Conservation (phyloP, 805 yeast species). For the Myxozyma monticola region DNA sequence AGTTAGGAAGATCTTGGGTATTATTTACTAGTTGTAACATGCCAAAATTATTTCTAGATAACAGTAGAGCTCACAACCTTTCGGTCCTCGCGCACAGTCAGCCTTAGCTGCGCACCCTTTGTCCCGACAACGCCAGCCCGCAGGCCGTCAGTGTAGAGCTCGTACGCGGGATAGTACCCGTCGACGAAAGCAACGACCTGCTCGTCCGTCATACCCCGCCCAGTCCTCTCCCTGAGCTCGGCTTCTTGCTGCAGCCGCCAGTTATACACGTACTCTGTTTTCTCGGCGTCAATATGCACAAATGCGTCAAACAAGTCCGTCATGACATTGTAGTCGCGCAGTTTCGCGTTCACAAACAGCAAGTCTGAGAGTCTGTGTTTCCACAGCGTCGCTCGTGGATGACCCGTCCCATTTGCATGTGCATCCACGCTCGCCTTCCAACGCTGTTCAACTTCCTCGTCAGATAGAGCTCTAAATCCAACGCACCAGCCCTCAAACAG, state of each 20-base stretch:
- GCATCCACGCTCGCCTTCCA: constrained; percentile 17
- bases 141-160: constrained; percentile 58
- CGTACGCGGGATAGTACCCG: constrained; percentile 84
- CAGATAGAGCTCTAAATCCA: constrained; percentile 59
- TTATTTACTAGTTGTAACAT: too few species aligned
- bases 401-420: constrained; percentile 10
- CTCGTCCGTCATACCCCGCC: constrained; percentile 77
- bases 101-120: constrained; percentile 35
- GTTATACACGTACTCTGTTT: constrained; percentile 60
- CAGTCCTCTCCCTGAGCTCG: constrained; percentile 47
- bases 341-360: constrained; percentile 51
- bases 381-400: constrained; percentile 26
- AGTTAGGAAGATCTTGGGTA: too few species aligned
- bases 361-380: constrained; percentile 38
- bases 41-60: not conserved
- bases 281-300: constrained; percentile 60
- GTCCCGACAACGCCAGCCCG: constrained; percentile 29
- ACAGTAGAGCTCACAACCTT: constrained; percentile 2
- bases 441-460: constrained; percentile 35
- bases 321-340: constrained; percentile 51
- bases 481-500: constrained; percentile 94
- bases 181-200: constrained; percentile 70
- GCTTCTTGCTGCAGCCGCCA: constrained; percentile 84
- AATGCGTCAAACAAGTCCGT: constrained; percentile 64
- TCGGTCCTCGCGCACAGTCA: constrained; percentile 9